Percentiles rank a stretch among this genome's conserved stretches.
These are phyloP conservation scores for Canna indica DNA, from an alignment of 176 grass and related monocot genomes.

Conservation along the genomic window DNA sequence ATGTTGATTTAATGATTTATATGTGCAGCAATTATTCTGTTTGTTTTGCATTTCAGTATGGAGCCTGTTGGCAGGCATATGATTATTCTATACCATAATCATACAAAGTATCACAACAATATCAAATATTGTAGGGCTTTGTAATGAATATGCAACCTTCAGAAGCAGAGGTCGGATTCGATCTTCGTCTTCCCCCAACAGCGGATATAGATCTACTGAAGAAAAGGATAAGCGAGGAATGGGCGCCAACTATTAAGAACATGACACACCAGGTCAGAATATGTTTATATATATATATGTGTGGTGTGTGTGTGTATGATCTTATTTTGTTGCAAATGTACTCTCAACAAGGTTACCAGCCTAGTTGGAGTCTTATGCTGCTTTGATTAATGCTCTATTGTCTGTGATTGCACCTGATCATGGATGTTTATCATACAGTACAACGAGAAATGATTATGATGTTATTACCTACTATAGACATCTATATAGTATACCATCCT, in stretches of 20 bases:
- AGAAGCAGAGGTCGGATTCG: slow-evolving; percentile 87
- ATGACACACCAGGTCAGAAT: slow-evolving; percentile 59
- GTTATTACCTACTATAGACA: no score
- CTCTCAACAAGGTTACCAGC: not conserved
- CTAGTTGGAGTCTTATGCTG: not conserved
- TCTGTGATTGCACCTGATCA: no score
- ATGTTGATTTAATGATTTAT: not conserved
- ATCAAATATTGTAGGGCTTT: slow-evolving; percentile 55
- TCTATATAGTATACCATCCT: not conserved
- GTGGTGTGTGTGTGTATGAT: no score
- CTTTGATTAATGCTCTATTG: not conserved
- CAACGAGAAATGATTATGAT: no score
- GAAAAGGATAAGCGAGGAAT: slow-evolving; percentile 75
- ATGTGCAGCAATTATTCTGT: not conserved
- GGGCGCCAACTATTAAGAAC: slow-evolving; percentile 75
- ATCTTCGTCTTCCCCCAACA: slow-evolving; percentile 77
- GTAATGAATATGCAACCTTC: slow-evolving; percentile 99
- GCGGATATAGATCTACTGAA: slow-evolving; percentile 52
- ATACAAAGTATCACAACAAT: not conserved
- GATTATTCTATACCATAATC: not conserved
- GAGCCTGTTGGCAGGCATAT: not conserved
- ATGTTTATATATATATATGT: not conserved
- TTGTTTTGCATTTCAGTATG: not conserved
- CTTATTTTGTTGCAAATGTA: not conserved
- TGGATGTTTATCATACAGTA: no score